These are phyloP conservation scores for Cryphonectria parasitica DNA, from an alignment of 2,329 filamentous ascomycete species.

Conservation along the genomic window DNA sequence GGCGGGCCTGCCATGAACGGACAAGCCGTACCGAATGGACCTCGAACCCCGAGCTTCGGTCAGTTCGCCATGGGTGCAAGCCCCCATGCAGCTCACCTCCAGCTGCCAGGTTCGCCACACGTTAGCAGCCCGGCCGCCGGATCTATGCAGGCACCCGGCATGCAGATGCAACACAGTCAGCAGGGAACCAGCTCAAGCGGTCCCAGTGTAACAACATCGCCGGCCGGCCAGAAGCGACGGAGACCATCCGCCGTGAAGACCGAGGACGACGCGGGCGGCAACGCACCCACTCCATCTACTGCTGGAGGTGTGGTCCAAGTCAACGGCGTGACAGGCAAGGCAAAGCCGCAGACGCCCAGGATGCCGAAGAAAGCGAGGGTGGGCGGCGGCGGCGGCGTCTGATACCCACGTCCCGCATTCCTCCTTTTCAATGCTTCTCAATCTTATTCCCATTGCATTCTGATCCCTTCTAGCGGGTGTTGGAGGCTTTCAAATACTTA, in stretches of 20 bases:
- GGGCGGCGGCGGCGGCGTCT: conserved; percentile 41
- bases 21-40: conserved; percentile 41
- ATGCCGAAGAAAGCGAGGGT: conserved; percentile 59
- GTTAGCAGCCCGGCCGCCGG: conserved; percentile 64
- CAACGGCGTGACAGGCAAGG: conserved; percentile 54
- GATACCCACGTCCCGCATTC: neutral
- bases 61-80: conserved; percentile 64
- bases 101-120: conserved; percentile 66
- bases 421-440: conserved; percentile 5
- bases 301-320: conserved; percentile 46
- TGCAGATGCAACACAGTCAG: conserved; percentile 70
- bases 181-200: conserved; percentile 69
- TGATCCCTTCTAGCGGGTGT: conserved; percentile 25
- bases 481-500: conserved; percentile 16
- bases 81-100: conserved; percentile 62
- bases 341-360: conserved; percentile 60
- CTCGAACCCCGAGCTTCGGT: conserved; percentile 58
- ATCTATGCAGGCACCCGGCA: conserved; percentile 66
- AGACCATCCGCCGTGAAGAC: conserved; percentile 60
- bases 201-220: conserved; percentile 69
- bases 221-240: conserved; percentile 62
- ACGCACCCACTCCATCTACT: conserved; percentile 50
- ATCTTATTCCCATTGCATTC: neutral
- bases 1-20: conserved; percentile 49
- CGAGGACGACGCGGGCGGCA: conserved; percentile 56